Conservation (phyloP, 495 filamentous ascomycete genomes). For the Trichocladium antarcticum region DNA sequence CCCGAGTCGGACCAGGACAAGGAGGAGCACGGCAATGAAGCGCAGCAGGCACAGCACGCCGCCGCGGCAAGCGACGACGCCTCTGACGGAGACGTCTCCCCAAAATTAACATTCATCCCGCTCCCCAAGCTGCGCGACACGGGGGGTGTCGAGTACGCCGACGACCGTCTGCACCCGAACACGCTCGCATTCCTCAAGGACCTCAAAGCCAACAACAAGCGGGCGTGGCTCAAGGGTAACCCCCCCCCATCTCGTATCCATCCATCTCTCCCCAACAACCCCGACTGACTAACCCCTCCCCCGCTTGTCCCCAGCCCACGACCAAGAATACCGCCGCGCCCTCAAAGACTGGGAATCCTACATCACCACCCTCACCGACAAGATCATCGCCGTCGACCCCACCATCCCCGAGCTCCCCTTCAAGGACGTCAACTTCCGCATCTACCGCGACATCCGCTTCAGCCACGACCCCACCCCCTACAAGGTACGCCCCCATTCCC, state of each 20-base stretch:
- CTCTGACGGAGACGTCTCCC: conserved; percentile 27
- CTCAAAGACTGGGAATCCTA: conserved; percentile 71
- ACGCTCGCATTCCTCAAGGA: conserved; percentile 69
- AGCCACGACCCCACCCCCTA: conserved; percentile 73
- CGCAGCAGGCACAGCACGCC: not conserved
- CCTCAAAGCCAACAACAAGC: conserved; percentile 64
- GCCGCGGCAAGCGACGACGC: conserved; percentile 26
- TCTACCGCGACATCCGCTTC: conserved; percentile 74
- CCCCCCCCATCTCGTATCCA: not conserved
- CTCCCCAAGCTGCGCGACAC: conserved; percentile 58
- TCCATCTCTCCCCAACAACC: not conserved
- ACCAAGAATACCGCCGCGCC: conserved; percentile 62
- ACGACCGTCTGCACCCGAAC: conserved; percentile 66
- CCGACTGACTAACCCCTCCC: not conserved
- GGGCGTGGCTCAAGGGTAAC: conserved; percentile 70
- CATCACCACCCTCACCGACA: conserved; percentile 55
- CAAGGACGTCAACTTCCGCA: conserved; percentile 77
- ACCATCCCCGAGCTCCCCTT: conserved; percentile 74
- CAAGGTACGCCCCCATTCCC: conserved; percentile 54
- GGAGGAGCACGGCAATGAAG: conserved; percentile 15
- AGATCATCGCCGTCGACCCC: conserved; percentile 56
- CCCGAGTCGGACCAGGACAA: conserved; percentile 17
- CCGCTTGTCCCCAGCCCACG: conserved; percentile 61
- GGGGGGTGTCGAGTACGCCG: conserved; percentile 54
- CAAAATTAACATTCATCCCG: conserved; percentile 47